A percentile compares a stretch with the other conserved stretches of the same genome.
Evolutionary conservation across 768 basidiomycete genomes (phyloP).

Genomic region (Podaxis sp.): DNA sequence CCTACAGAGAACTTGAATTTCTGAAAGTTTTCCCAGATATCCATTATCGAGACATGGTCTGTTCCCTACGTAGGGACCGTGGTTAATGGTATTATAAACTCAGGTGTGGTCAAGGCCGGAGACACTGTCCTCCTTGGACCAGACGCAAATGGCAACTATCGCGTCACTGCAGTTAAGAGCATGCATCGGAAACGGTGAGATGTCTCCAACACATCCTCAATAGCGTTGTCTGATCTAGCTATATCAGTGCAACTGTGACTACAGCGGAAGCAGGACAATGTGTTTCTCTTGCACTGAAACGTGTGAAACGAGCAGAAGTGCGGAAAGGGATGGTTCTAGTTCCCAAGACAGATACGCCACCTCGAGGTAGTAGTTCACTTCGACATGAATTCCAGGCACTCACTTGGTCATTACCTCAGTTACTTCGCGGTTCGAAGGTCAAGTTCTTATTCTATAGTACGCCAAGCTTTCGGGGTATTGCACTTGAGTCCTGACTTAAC

Average conservation of each 20-base stretch:
- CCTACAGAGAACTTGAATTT: neutral
- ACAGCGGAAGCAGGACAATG: conserved; percentile 94
- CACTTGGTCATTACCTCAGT: conserved; percentile 36
- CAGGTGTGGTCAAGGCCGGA: conserved; percentile 70
- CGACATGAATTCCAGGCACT: conserved; percentile 1
- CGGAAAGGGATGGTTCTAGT: conserved; percentile 96
- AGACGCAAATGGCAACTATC: conserved; percentile 88
- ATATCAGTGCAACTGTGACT: conserved; percentile 65
- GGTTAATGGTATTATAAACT: conserved; percentile 79
- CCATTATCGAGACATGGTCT: conserved; percentile 84
- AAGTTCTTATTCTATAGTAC: conserved; percentile 89
- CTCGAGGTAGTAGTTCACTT: conserved; percentile 49
- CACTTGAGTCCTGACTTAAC: conserved; percentile 1
- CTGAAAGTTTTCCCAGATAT: conserved; percentile 46
- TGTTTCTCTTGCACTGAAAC: conserved; percentile 89
- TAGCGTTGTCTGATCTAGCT: neutral
- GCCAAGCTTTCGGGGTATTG: conserved; percentile 20
- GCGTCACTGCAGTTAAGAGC: conserved; percentile 74
- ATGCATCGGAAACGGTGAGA: conserved; percentile 89
- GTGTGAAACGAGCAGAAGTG: conserved; percentile 73
- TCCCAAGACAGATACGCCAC: conserved; percentile 71
- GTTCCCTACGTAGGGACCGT: conserved; percentile 85
- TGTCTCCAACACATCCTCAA: neutral
- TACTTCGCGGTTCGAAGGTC: conserved; percentile 84
- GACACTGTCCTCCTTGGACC: conserved; percentile 86